Conservation (phyloP, 2,329 filamentous ascomycete species). For the Pestalotiopsis sp. region DNA sequence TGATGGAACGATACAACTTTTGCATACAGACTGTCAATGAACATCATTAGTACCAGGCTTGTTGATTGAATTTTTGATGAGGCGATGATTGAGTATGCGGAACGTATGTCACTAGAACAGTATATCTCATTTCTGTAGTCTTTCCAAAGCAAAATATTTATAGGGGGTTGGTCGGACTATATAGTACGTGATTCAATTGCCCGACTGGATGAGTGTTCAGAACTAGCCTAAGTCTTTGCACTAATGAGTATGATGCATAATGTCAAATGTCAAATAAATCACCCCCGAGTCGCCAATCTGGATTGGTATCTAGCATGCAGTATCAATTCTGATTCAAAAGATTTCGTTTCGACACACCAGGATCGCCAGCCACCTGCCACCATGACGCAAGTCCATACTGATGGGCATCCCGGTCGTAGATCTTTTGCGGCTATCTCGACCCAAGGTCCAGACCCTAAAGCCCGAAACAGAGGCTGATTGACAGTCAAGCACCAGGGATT, state of each 20-base stretch:
- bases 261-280: too few relatives aligned
- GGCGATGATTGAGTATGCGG: neutral
- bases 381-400: conserved; percentile 14
- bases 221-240: too few relatives aligned
- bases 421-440: conserved; percentile 4
- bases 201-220: too few relatives aligned
- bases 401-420: conserved; percentile 15
- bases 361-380: neutral
- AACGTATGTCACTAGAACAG: too few relatives aligned
- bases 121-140: too few relatives aligned
- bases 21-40: neutral
- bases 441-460: neutral
- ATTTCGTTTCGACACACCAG: neutral
- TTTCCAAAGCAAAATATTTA: too few relatives aligned
- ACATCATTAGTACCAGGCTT: neutral
- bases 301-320: neutral
- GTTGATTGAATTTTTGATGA: neutral
- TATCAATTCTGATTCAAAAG: neutral
- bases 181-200: too few relatives aligned
- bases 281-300: neutral
- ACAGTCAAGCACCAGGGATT: neutral
- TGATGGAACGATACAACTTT: neutral
- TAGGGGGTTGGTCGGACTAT: too few relatives aligned
- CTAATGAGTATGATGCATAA: too few relatives aligned
- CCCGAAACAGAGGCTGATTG: conserved; percentile 2